Percentiles rank a stretch among this genome's conserved stretches.
phyloP scores from a whole-genome alignment of 805 yeast species.

The Maudiozyma serrabonitensis region DNA sequence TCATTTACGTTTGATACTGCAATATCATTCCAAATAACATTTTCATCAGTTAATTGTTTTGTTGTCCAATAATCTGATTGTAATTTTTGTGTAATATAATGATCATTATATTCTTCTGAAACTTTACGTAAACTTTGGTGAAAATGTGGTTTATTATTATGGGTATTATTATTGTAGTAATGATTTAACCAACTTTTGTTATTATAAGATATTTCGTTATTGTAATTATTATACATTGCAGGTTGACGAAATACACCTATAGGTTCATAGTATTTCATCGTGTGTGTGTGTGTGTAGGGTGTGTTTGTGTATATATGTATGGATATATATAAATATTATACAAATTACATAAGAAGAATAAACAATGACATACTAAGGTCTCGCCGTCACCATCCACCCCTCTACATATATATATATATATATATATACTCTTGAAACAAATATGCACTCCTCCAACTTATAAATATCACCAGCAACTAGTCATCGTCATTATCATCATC shows the following conservation, averaged over 20 bases:
- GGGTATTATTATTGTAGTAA: constrained; percentile 4
- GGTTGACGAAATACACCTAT: constrained; percentile 21
- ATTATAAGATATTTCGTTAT: not conserved
- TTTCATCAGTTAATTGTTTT: not conserved
- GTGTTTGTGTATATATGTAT: not conserved
- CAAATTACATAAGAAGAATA: not conserved
- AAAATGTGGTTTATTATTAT: not conserved
- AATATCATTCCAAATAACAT: constrained; percentile 1
- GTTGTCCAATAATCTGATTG: constrained; percentile 20
- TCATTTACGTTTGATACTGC: constrained; percentile 8
- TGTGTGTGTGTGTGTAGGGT: not conserved
- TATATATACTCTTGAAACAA: no score
- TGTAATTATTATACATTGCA: constrained; percentile 9
- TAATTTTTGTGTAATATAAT: constrained; percentile 19
- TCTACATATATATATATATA: not conserved
- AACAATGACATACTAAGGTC: not conserved
- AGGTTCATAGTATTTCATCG: constrained; percentile 16
- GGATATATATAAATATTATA: not conserved
- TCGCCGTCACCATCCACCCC: not conserved
- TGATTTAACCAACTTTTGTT: constrained; percentile 18
- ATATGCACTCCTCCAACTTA: no score
- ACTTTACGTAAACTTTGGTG: constrained; percentile 14
- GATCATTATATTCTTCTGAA: constrained; percentile 24
- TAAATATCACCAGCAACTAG: no score
- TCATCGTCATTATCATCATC: no score